Conservation (phyloP, 2,329 filamentous ascomycete genomes). For the Sarocladium oryzae region DNA sequence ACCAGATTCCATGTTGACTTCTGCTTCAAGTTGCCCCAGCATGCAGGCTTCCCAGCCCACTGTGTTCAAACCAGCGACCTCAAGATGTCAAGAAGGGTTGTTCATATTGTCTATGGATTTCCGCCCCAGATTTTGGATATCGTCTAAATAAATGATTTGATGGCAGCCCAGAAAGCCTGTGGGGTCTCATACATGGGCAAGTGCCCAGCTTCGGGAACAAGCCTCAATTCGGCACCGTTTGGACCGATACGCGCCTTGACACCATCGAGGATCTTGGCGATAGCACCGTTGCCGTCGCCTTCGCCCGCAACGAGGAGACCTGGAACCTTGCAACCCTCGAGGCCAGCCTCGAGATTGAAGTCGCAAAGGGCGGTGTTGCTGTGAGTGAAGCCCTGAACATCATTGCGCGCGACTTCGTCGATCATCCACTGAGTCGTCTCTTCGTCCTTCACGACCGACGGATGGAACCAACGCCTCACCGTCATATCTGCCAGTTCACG, state of each 20-base stretch:
- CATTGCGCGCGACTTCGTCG: constrained; percentile 63
- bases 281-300: constrained; percentile 60
- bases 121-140: too few species aligned
- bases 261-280: constrained; percentile 74
- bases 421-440: constrained; percentile 50
- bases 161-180: constrained; percentile 56
- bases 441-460: constrained; percentile 30
- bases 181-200: constrained; percentile 79
- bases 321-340: constrained; percentile 48
- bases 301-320: constrained; percentile 67
- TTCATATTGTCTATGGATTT: too few species aligned
- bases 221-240: constrained; percentile 49
- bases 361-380: constrained; percentile 65
- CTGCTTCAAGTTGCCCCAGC: too few species aligned
- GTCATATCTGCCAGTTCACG: constrained; percentile 62
- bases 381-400: constrained; percentile 61
- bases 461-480: constrained; percentile 74
- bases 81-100: too few species aligned
- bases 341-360: constrained; percentile 57
- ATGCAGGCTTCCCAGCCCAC: too few species aligned
- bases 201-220: constrained; percentile 68
- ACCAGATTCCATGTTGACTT: too few species aligned
- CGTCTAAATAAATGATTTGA: constrained; percentile 48
- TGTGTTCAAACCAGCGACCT: too few species aligned
- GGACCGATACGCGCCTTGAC: constrained; percentile 56